phyloP scores from a whole-genome alignment of 78 protist genomes.

The Salpingoeca rosetta region DNA sequence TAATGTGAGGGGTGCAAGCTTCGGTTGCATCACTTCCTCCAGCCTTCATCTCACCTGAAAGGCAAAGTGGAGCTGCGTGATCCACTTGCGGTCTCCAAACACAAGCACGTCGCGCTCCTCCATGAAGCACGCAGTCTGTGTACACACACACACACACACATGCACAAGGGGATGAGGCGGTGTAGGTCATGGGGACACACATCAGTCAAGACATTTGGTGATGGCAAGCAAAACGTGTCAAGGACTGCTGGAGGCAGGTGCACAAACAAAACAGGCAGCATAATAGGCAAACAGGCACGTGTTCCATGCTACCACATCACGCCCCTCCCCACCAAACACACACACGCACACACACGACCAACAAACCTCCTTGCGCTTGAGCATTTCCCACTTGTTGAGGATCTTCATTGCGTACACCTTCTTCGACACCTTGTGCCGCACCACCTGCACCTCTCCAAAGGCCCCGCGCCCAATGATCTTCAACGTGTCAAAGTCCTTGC shows the following conservation, averaged over 20 bases:
- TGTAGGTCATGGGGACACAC: background rate
- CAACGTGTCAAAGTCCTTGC: conserved; percentile 12
- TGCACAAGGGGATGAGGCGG: no score
- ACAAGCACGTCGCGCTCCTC: conserved; percentile 73
- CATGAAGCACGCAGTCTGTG: conserved; percentile 16
- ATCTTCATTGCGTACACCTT: conserved; percentile 49
- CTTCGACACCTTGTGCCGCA: background rate
- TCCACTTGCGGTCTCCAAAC: conserved; percentile 32
- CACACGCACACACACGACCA: no score
- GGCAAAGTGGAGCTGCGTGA: conserved; percentile 62
- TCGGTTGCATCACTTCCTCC: no score
- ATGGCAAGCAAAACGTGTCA: no score
- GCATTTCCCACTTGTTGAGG: conserved; percentile 26
- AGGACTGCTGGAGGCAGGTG: background rate
- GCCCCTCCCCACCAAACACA: no score
- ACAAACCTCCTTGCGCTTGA: background rate
- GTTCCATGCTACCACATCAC: background rate
- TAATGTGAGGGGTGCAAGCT: no score
- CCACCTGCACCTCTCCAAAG: conserved; percentile 50
- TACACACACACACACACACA: no score
- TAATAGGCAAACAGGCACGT: background rate
- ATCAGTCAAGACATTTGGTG: conserved; percentile 55
- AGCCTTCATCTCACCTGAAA: conserved; percentile 64
- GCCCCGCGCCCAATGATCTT: conserved; percentile 48
- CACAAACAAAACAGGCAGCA: background rate